Conservation (phyloP, 352 stramenopile species). For the Pythium apleroticum region DNA sequence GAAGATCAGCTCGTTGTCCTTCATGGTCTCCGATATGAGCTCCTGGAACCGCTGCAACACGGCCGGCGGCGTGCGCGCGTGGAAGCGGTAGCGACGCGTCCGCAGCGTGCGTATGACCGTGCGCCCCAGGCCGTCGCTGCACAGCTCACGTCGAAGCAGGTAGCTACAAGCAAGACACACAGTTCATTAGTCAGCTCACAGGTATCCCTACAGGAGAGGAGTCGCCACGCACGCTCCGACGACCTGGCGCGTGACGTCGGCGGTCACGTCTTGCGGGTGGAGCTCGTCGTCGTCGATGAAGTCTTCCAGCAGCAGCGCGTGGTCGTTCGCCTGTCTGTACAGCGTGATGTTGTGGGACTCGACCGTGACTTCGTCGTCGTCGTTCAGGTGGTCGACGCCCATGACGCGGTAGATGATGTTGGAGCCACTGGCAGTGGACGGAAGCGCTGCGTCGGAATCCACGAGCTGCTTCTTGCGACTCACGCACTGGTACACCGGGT, state of each 20-base stretch:
- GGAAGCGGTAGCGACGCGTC: conserved; percentile 16
- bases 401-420: conserved; percentile 1
- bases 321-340: conserved; percentile 27
- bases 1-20: conserved; percentile 8
- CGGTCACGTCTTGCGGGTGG: conserved; percentile 14
- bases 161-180: background rate
- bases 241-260: conserved; percentile 23
- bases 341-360: conserved; percentile 26
- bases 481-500: conserved; percentile 22
- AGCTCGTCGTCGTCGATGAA: conserved; percentile 34
- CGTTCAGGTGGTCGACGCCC: background rate
- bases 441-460: conserved; percentile 8
- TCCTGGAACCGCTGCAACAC: background rate
- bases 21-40: background rate
- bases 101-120: conserved; percentile 5
- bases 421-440: too few species aligned
- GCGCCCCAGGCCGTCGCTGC: conserved; percentile 15
- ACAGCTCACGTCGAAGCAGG: conserved; percentile 16
- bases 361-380: conserved; percentile 14
- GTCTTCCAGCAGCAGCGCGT: conserved; percentile 30
- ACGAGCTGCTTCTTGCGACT: conserved; percentile 15
- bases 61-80: background rate
- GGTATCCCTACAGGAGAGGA: too few species aligned
- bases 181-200: too few species aligned
- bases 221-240: conserved; percentile 13